Base-by-base conservation (phyloP, 805 yeast species). In the Yamadazyma ubonensis region DNA sequence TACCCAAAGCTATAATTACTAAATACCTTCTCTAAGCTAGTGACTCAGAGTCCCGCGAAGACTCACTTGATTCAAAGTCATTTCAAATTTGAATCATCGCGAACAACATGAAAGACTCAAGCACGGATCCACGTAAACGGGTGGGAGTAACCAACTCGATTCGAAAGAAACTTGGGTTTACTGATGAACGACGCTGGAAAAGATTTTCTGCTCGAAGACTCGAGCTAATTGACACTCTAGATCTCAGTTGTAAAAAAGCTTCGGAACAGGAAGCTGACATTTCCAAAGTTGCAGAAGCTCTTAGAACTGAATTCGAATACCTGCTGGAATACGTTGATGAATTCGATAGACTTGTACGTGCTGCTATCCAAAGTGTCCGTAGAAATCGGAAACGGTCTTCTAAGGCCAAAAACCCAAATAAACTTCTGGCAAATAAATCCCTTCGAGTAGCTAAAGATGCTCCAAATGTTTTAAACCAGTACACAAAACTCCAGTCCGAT, bases 281-380 rank as follows among this genome's bases (percentile, higher is more conserved):
- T 33, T 71, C 73, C 35, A 75, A 77, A 36, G 93, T 95, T 26
- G 96, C 98, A 0, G 76, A 77, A 35, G 73, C 83, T 3, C 67
- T 91, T 33, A 69, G 95, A 52, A 67, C 72, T 2, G 99, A 93
- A 63, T 93, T 87, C 53, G 78, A 79, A 4, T 90, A 81, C 57
- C 76, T 83, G 2, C 63, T 61, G 2, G 73, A 71, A 5, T 71
- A 78, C 10, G 63, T 79, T 19, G 61, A 69, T 1, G 98, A 93
- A 49, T 91, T 91, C 57, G 96, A 89, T 59, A 86, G 83, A 58
- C 71, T 91, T 25, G 97, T 93, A 0, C 70, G 96, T 26, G 95
- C 96, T 7, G 98, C 96, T 1, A 83, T 91, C 19, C 99, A 91
- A 61, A 83, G 95, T 37, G 97, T 86, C 1, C 69, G 98, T 46